Evolutionary conservation across 495 filamentous ascomycete genomes (phyloP), one percentile per base, ranked within the genome.

Genomic region (Penicillium arizonense): DNA sequence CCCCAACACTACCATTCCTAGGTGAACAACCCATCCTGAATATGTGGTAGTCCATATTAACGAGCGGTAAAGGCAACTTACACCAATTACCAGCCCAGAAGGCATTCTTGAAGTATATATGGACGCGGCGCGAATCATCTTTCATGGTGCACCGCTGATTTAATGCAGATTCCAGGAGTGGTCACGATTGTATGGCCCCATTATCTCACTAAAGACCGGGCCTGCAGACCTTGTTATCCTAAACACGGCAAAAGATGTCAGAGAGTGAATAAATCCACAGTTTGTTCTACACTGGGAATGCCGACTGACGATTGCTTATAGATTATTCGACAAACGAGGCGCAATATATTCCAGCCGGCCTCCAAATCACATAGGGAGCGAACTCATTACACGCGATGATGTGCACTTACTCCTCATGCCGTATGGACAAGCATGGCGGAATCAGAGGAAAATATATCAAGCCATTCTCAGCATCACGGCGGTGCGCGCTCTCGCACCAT

Each of bases 401-500:
- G 44, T 44, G 3, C 58, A 61, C 14, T 55, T 61, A n/a, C 39
- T 66, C 23, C 46, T 66, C 34, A 42, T 47, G 26, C 42, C 33
- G 28, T 43, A 63, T 41, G 60, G 63, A 9, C n/a, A 41, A 21
- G 44, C 41, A 39, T 66, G 61, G 61, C 47, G 57, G 18, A 41
- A 44, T 14, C 47, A 50, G 13, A 24, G 61, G 10, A 63, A 63
- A 41, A 52, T 51, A 10, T 39, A 47, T 11, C 49, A 59, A 28
- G 49, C 26, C 3, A 26, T 61, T 18, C 35, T 61, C 6, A 62
- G 54, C 7, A 26, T 59, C 2, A 62, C 30, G 10, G 61, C 53
- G 12, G 44, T 59, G 7, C 49, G 47, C 21, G 55, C 40, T 28
- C 20, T 61, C 1, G 7, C n/a, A 30, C 49, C 56, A 30, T 43